Evolutionary conservation across 2,329 filamentous ascomycete species (phyloP).

Genomic region (Microdochium paspali): DNA sequence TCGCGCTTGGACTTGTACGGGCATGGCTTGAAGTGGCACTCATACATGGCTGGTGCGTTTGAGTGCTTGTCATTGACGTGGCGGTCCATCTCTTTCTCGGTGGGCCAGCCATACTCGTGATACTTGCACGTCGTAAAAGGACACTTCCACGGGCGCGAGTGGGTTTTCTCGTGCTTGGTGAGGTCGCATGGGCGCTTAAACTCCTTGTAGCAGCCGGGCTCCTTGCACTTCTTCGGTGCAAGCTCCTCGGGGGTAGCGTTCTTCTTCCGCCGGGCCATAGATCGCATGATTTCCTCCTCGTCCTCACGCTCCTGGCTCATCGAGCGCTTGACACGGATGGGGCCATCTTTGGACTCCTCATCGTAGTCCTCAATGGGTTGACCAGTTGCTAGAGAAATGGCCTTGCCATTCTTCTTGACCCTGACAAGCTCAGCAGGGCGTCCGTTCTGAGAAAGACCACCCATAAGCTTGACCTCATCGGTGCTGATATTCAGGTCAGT

Average conservation of each 20-base stretch:
- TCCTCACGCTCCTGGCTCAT: constrained; percentile 62
- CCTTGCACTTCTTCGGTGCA: constrained; percentile 66
- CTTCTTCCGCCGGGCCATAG: constrained; percentile 94
- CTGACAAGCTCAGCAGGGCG: constrained; percentile 77
- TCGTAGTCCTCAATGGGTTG: constrained; percentile 48
- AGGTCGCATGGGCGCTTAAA: constrained; percentile 97
- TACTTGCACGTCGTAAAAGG: constrained; percentile 77
- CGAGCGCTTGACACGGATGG: constrained; percentile 55
- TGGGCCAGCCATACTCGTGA: constrained; percentile 83
- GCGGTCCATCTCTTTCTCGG: constrained; percentile 93
- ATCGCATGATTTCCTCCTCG: constrained; percentile 75
- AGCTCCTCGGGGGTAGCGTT: constrained; percentile 79
- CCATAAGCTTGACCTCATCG: constrained; percentile 71
- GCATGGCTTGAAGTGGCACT: constrained; percentile 76
- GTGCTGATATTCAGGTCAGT: constrained; percentile 23
- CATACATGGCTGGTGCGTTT: constrained; percentile 65
- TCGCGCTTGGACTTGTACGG: constrained; percentile 92
- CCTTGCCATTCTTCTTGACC: constrained; percentile 69
- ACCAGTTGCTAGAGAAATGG: constrained; percentile 68
- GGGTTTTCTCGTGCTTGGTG: constrained; percentile 97
- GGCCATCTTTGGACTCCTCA: constrained; percentile 29
- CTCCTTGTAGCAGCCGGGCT: constrained; percentile 73
- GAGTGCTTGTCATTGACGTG: constrained; percentile 97
- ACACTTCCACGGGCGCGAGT: constrained; percentile 95
- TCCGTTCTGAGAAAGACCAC: constrained; percentile 73